Evolutionary conservation across 441 rosid species (phyloP).

Genomic region (Pelargonium citronellum): DNA sequence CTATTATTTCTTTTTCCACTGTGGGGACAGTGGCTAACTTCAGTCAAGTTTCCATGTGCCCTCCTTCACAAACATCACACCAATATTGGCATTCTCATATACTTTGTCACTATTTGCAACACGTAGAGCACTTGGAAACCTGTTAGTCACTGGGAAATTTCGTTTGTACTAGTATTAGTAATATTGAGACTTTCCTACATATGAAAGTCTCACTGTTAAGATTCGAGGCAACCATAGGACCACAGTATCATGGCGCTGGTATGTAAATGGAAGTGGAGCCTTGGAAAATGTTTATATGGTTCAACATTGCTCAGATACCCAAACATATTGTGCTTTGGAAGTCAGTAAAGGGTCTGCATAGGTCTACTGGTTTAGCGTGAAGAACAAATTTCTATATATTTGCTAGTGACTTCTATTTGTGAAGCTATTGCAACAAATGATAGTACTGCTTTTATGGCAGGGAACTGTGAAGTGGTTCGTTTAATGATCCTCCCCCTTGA

Average conservation of each 20-base stretch:
- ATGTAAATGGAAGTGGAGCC: not conserved
- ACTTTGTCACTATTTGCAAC: no score
- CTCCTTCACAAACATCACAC: no score
- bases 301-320: not conserved
- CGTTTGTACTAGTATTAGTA: not conserved
- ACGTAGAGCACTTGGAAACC: no score
- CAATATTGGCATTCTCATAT: no score
- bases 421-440: not conserved
- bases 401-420: conserved; percentile 2
- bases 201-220: not conserved
- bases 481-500: not conserved
- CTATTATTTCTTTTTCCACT: no score
- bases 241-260: not conserved
- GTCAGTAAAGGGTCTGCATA: no score
- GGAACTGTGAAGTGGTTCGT: not conserved
- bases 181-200: not conserved
- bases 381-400: not conserved
- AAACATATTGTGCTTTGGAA: not conserved
- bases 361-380: not conserved
- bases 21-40: no score
- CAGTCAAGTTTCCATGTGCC: no score
- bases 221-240: not conserved
- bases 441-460: not conserved
- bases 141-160: no score
- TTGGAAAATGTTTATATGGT: not conserved